Evolutionary conservation across 129 eudicot species (phyloP).

Genomic region (Pittosporum tobira): DNA sequence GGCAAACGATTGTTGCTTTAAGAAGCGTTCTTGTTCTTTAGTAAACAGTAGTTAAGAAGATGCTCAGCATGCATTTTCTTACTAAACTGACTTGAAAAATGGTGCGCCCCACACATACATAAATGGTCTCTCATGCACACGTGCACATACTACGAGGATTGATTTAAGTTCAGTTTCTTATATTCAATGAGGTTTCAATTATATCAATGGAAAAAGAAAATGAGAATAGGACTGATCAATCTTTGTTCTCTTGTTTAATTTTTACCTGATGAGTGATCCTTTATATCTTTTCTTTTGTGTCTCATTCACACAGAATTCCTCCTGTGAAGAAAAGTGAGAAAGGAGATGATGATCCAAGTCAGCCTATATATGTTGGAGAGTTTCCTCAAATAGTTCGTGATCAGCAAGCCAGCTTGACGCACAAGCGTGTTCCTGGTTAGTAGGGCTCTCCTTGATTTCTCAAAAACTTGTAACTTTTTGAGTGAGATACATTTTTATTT

Average conservation of each 20-base stretch:
- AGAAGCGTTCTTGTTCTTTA: no score
- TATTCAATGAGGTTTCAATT: background rate
- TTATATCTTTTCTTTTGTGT: constrained; percentile 3
- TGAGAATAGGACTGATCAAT: background rate
- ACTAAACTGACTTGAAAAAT: no score
- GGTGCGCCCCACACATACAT: no score
- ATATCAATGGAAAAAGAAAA: background rate
- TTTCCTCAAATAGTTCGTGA: constrained; percentile 89
- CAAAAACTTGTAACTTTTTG: constrained; percentile 8
- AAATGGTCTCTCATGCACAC: no score
- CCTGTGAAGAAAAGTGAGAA: constrained; percentile 46
- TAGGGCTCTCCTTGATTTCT: constrained; percentile 14
- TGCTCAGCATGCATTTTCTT: no score
- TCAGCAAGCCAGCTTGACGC: constrained; percentile 46
- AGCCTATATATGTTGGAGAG: constrained; percentile 83
- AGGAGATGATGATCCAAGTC: constrained; percentile 51
- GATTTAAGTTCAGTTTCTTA: background rate
- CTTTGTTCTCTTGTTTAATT: background rate
- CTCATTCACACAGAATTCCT: constrained; percentile 42
- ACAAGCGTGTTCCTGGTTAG: constrained; percentile 53
- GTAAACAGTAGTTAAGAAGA: no score
- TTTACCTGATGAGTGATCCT: background rate
- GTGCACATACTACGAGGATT: no score
- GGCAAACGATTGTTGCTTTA: no score
- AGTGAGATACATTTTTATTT: constrained; percentile 5